Base-by-base conservation (phyloP, 2,329 filamentous ascomycete species). In the Claviceps sorghi region DNA sequence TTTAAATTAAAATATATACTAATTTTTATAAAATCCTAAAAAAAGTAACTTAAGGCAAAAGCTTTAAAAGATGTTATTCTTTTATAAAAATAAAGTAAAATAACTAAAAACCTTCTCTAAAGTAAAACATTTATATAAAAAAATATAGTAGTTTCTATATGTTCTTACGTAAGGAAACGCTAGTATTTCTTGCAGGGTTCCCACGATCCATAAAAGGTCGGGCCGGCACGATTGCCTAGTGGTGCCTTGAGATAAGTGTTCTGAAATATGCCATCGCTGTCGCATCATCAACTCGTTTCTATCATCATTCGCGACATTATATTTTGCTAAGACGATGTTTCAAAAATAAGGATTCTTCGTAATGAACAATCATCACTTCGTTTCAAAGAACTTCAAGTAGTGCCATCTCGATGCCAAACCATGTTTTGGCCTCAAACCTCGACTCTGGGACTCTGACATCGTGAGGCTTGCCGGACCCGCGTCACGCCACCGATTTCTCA, bases 381-480 rank as follows among this genome's bases (percentile, higher is more conserved):
- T 13, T n/a, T n/a, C 21, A 2, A 36, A 22, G 6, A 34, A 11
- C 5, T 21, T 22, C 32, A 19, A 48, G 6, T n/a, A 48, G 21
- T 40, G 34, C 40, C 17, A 29, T 29, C 15, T n/a, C 34, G 4
- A 17, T 30, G 15, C 10, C 30, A 43, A 50, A 49, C 3, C 30
- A 50, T 50, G 49, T 44, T 44, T 38, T n/a, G 41, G 2, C 34
- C 10, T 19, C 36, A 15, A 15, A 26, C 36, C 17, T 42, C 21
- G 13, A 36, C 34, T 42, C 19, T 11, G 17, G 26, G n/a, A 48
- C 19, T 41, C 46, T 30, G 49, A 52, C n/a, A 48, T 53, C 30
- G 46, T 48, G 54, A 52, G 45, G 54, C 49, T 48, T 41, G 46
- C 21, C 50, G n/a, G 34, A 11, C 10, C 11, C 34, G 49, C 34